Percentiles rank a stretch among this genome's conserved stretches.
Evolutionary conservation across 257 asterid genomes (phyloP).

Genomic region (Scutellaria baicalensis): DNA sequence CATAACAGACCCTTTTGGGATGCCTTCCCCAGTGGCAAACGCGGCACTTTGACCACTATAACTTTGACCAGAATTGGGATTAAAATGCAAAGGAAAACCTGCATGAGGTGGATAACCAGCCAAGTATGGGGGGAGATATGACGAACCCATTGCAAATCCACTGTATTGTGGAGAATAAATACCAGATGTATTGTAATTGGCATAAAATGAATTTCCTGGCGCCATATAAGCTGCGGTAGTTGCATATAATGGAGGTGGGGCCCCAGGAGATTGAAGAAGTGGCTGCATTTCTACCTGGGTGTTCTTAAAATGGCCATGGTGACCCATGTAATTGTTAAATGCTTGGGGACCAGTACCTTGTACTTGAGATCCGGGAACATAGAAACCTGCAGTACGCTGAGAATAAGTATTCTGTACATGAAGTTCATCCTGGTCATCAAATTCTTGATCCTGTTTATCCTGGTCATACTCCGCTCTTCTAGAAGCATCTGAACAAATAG

Average conservation of each 20-base stretch:
- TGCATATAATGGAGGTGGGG: conserved; percentile 58
- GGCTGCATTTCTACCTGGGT: conserved; percentile 49
- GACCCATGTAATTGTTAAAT: conserved; percentile 20
- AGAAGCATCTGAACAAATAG: conserved; percentile 26
- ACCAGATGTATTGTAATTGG: conserved; percentile 46
- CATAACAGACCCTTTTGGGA: conserved; percentile 35
- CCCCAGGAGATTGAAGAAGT: conserved; percentile 42
- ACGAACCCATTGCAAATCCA: conserved; percentile 61
- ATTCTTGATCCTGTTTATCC: conserved; percentile 30
- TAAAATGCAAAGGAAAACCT: conserved; percentile 42
- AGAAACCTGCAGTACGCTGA: conserved; percentile 34
- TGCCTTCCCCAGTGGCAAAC: conserved; percentile 40
- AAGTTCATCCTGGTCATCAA: conserved; percentile 29
- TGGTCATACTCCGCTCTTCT: conserved; percentile 25
- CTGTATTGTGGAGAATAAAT: conserved; percentile 58
- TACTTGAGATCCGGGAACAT: conserved; percentile 35
- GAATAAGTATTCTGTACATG: conserved; percentile 37
- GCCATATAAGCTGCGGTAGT: conserved; percentile 64
- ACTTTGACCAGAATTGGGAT: conserved; percentile 56
- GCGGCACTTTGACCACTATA: conserved; percentile 43
- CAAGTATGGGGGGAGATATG: conserved; percentile 50
- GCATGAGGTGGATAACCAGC: conserved; percentile 61
- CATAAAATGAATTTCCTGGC: conserved; percentile 54
- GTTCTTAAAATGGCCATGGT: conserved; percentile 22
- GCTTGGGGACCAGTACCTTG: conserved; percentile 34